These are phyloP conservation scores for Chrysopogon serrulatus DNA, from an alignment of 176 grass and related monocot genomes.

Conservation along the genomic window DNA sequence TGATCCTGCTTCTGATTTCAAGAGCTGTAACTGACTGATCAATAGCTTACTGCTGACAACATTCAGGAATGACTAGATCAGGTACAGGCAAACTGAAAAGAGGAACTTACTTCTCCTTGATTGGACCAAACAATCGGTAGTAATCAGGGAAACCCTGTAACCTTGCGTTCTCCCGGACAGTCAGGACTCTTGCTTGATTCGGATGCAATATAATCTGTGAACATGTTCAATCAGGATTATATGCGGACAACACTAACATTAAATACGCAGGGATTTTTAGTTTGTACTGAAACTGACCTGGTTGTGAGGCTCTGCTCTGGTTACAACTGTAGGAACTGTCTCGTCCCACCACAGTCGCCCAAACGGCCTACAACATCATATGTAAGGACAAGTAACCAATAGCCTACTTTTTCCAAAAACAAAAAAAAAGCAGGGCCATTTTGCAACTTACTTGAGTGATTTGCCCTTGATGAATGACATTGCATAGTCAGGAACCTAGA, in stretches of 20 bases:
- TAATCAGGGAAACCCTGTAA: slow-evolving; percentile 80
- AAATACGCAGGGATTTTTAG: not conserved
- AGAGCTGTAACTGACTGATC: not conserved
- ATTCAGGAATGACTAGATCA: not conserved
- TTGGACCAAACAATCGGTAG: slow-evolving; percentile 42
- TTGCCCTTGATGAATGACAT: slow-evolving; percentile 70
- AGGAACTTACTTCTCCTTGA: slow-evolving; percentile 60
- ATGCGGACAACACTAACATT: not conserved
- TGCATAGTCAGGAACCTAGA: slow-evolving; percentile 77
- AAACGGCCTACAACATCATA: slow-evolving; percentile 55
- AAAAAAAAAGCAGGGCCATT: not conserved
- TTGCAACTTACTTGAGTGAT: slow-evolving; percentile 50
- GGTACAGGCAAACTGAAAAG: not conserved
- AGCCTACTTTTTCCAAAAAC: not conserved
- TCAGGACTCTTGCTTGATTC: slow-evolving; percentile 56
- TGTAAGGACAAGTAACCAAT: not conserved
- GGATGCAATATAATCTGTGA: slow-evolving; percentile 65
- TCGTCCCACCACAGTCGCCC: slow-evolving; percentile 91
- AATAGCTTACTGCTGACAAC: not conserved
- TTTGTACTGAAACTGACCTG: slow-evolving; percentile 27
- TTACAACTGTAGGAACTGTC: slow-evolving; percentile 84
- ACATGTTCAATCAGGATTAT: not conserved
- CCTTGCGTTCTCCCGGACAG: slow-evolving; percentile 79
- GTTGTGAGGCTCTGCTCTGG: slow-evolving; percentile 78
- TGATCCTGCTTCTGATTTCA: not conserved